Conservation (phyloP, 2,329 filamentous ascomycete species). For the Chrysosporium keratinophilum region DNA sequence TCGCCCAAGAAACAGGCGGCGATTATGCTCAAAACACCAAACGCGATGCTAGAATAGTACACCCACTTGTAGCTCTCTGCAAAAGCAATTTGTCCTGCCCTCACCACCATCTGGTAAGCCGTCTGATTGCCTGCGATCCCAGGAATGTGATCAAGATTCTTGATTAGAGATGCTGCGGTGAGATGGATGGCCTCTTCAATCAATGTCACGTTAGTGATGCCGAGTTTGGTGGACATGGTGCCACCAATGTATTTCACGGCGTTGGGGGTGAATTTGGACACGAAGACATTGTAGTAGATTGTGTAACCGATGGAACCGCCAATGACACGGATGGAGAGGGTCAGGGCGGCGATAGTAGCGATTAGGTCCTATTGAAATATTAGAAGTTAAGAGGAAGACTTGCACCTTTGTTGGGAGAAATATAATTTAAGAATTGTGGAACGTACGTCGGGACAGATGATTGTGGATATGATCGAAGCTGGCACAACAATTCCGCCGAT, state of each 20-base stretch:
- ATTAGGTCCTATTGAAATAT: constrained; percentile 45
- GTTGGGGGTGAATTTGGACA: constrained; percentile 38
- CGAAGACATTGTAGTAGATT: constrained; percentile 45
- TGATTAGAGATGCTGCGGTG: constrained; percentile 44
- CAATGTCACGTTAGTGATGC: constrained; percentile 40
- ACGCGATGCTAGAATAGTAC: constrained; percentile 53
- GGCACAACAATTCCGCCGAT: constrained; percentile 60
- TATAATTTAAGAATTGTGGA: no score
- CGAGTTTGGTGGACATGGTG: constrained; percentile 40
- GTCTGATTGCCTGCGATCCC: constrained; percentile 44
- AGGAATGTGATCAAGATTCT: constrained; percentile 40
- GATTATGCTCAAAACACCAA: constrained; percentile 48
- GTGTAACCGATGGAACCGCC: constrained; percentile 56
- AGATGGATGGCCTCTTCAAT: constrained; percentile 45
- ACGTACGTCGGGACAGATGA: constrained; percentile 54
- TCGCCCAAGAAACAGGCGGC: constrained; percentile 50
- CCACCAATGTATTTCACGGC: constrained; percentile 43
- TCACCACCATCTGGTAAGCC: constrained; percentile 44
- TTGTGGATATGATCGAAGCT: constrained; percentile 56
- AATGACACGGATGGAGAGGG: constrained; percentile 58
- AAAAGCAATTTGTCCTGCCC: constrained; percentile 47
- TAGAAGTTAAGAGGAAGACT: neutral
- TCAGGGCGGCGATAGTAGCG: constrained; percentile 57
- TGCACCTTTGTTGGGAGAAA: neutral
- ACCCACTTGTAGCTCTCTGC: constrained; percentile 51